These are phyloP conservation scores for Mayamaea pseudoterrestris DNA, from an alignment of 108 stramenopile genomes.

Conservation along the genomic window DNA sequence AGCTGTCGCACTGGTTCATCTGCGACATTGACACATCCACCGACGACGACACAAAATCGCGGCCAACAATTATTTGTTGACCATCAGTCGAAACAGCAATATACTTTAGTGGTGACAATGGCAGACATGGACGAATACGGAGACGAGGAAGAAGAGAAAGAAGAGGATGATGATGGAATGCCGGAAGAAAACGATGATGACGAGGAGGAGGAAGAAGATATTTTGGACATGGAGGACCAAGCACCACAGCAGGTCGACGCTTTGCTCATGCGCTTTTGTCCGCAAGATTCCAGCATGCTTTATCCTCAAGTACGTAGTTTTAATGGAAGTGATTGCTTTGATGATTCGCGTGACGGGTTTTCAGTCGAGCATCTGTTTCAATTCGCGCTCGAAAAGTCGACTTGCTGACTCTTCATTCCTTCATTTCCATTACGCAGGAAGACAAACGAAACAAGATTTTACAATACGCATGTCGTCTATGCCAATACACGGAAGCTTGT, in stretches of 20 bases:
- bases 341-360: background rate
- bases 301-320: slow-evolving; percentile 72
- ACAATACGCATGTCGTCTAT: slow-evolving; percentile 74
- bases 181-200: slow-evolving; percentile 49
- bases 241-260: slow-evolving; percentile 8
- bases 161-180: slow-evolving; percentile 14
- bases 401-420: too few species aligned
- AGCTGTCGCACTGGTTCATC: too few species aligned
- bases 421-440: slow-evolving; percentile 49
- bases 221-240: slow-evolving; percentile 32
- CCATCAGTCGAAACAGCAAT: too few species aligned
- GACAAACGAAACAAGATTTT: slow-evolving; percentile 55
- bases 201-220: slow-evolving; percentile 50
- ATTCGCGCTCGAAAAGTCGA: too few species aligned
- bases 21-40: too few species aligned
- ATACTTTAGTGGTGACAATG: too few species aligned
- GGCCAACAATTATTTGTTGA: too few species aligned
- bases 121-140: slow-evolving; percentile 5
- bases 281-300: slow-evolving; percentile 84
- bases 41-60: too few species aligned
- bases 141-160: slow-evolving; percentile 16
- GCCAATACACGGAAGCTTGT: slow-evolving; percentile 63
- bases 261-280: slow-evolving; percentile 81
- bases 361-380: too few species aligned
- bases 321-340: background rate